Percentiles rank a stretch among this genome's conserved stretches.
Conservation (phyloP, 1,284 basidiomycete genomes). For the Caloboletus firmus region DNA sequence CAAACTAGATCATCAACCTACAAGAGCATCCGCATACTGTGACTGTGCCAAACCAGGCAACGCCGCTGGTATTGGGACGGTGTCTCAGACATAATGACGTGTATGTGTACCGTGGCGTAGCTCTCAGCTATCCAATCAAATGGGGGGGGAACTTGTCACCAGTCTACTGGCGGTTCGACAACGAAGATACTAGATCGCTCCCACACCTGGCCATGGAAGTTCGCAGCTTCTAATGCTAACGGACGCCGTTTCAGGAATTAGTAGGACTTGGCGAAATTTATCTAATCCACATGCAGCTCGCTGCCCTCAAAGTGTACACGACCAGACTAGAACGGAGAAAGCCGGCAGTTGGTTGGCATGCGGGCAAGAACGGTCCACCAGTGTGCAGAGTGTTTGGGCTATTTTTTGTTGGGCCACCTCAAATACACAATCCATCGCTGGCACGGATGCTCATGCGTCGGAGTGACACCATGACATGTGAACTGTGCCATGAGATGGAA, state of each 20-base stretch:
- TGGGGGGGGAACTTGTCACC: not conserved
- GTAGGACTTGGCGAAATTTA: too few species aligned
- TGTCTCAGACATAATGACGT: too few species aligned
- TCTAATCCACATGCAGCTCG: not conserved
- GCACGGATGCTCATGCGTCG: not conserved
- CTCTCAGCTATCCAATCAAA: slow-evolving; percentile 8
- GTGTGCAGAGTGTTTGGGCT: too few species aligned
- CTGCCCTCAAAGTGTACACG: not conserved
- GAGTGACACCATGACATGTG: not conserved
- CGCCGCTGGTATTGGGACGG: not conserved
- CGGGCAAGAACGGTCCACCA: too few species aligned
- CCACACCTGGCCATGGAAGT: not conserved
- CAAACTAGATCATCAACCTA: not conserved
- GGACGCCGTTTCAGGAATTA: too few species aligned
- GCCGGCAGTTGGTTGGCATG: too few species aligned
- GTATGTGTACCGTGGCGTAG: not conserved
- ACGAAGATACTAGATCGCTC: slow-evolving; percentile 2
- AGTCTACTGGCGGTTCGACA: not conserved
- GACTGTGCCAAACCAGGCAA: not conserved
- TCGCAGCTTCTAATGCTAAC: not conserved
- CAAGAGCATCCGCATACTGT: not conserved
- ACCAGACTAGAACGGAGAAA: not conserved
- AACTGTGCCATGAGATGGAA: not conserved
- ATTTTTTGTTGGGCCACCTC: not conserved
- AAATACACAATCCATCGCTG: not conserved